These are phyloP conservation scores for Alternaria atra DNA, from an alignment of 2,329 filamentous ascomycete genomes.

Conservation along the genomic window DNA sequence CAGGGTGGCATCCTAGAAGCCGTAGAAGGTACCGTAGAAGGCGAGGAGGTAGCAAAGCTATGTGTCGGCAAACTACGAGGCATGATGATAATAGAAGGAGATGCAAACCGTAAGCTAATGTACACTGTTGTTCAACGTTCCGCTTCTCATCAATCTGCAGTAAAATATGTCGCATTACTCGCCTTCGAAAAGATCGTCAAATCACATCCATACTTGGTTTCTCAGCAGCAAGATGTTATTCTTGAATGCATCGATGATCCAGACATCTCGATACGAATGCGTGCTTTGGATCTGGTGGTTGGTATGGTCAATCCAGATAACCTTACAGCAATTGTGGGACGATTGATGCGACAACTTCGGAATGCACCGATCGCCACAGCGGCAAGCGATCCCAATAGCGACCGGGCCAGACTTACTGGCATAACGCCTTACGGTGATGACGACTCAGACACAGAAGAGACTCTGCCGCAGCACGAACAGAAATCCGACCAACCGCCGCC, in stretches of 20 bases:
- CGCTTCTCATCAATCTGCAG: constrained; percentile 56
- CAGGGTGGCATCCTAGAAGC: constrained; percentile 92
- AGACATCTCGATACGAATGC: constrained; percentile 93
- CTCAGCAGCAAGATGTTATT: constrained; percentile 94
- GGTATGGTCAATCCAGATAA: constrained; percentile 94
- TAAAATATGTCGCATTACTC: constrained; percentile 96
- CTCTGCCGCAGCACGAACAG: constrained; percentile 61
- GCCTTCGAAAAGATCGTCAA: constrained; percentile 94
- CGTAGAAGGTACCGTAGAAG: constrained; percentile 78
- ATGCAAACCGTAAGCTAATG: constrained; percentile 79
- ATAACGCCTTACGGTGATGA: constrained; percentile 62
- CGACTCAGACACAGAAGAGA: constrained; percentile 65
- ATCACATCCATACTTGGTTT: constrained; percentile 87
- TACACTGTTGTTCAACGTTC: constrained; percentile 18
- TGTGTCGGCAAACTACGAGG: constrained; percentile 92
- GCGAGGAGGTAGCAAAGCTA: constrained; percentile 89
- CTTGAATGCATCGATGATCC: constrained; percentile 94
- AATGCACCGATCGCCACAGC: constrained; percentile 69
- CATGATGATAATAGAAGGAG: constrained; percentile 92
- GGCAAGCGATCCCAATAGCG: constrained; percentile 56
- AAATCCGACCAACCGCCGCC: constrained; percentile 63
- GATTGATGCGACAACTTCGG: constrained; percentile 83
- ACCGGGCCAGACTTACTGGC: constrained; percentile 54
- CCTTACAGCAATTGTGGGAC: constrained; percentile 81
- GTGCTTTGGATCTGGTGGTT: constrained; percentile 88